A percentile compares a stretch with the other conserved stretches of the same genome.
These are phyloP conservation scores for Knoxia roxburghii DNA, from an alignment of 257 asterid genomes.

Conservation along the genomic window DNA sequence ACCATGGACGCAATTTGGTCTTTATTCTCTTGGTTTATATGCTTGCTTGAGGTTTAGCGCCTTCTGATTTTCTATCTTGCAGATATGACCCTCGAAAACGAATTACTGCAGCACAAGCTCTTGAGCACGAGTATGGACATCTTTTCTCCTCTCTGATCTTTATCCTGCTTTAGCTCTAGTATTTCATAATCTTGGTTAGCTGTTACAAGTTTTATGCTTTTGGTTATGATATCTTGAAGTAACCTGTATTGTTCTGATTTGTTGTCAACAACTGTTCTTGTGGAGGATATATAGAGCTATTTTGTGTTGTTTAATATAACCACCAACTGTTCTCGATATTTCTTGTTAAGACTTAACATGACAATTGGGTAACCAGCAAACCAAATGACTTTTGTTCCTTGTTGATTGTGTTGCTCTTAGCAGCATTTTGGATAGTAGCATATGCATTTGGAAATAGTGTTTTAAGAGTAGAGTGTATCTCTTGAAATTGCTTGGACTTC, in stretches of 20 bases:
- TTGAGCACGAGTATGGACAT: constrained; percentile 84
- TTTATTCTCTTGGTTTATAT: neutral
- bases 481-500: no score
- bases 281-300: neutral
- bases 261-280: neutral
- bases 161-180: neutral
- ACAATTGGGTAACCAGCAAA: neutral
- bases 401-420: neutral
- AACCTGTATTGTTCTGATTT: neutral
- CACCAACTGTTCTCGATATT: neutral
- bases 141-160: constrained; percentile 6
- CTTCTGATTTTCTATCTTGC: constrained; percentile 29
- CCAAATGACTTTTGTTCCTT: neutral
- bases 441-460: neutral
- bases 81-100: constrained; percentile 95
- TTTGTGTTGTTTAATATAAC: neutral
- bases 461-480: no score
- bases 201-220: no score
- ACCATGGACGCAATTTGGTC: neutral
- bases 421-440: neutral
- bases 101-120: constrained; percentile 91
- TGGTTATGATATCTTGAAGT: neutral
- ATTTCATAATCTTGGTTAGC: no score
- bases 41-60: neutral
- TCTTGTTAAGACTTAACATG: neutral